Evolutionary conservation across 306 rosid species (phyloP).

Genomic region (Cucurbita maxima): DNA sequence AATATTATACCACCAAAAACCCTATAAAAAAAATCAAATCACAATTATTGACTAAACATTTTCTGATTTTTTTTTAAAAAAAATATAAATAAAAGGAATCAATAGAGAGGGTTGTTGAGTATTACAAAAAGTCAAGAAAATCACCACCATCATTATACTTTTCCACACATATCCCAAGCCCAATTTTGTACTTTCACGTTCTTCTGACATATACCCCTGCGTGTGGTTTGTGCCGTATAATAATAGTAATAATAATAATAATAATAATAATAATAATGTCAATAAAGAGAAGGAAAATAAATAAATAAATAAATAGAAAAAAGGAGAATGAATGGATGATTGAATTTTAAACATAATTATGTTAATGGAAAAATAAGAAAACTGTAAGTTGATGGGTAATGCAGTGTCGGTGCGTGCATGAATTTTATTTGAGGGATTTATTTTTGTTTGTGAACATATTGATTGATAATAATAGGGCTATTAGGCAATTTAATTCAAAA

Average conservation of each 20-base stretch:
- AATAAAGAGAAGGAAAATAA: too few species aligned
- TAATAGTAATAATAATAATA: not conserved
- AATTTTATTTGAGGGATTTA: not conserved
- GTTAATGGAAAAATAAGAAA: not conserved
- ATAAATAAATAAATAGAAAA: too few species aligned
- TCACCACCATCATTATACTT: constrained; percentile 19
- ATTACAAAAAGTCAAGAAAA: constrained; percentile 22
- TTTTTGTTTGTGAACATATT: not conserved
- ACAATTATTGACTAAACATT: not conserved
- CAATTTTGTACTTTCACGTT: not conserved
- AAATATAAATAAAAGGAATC: too few species aligned
- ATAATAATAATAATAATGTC: not conserved
- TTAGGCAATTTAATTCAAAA: not conserved
- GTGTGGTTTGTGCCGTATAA: not conserved
- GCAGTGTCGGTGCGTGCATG: not conserved
- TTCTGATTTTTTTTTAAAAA: not conserved
- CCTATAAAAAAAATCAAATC: not conserved
- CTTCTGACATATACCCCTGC: not conserved
- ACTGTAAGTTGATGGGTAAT: not conserved
- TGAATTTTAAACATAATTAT: not conserved
- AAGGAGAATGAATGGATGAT: too few species aligned
- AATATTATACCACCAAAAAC: not conserved
- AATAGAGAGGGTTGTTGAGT: constrained; percentile 28
- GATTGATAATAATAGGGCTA: not conserved
- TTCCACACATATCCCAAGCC: constrained; percentile 5